Evolutionary conservation across 139 green algal genomes (phyloP).

Genomic region (Chlamydomonas sp.): DNA sequence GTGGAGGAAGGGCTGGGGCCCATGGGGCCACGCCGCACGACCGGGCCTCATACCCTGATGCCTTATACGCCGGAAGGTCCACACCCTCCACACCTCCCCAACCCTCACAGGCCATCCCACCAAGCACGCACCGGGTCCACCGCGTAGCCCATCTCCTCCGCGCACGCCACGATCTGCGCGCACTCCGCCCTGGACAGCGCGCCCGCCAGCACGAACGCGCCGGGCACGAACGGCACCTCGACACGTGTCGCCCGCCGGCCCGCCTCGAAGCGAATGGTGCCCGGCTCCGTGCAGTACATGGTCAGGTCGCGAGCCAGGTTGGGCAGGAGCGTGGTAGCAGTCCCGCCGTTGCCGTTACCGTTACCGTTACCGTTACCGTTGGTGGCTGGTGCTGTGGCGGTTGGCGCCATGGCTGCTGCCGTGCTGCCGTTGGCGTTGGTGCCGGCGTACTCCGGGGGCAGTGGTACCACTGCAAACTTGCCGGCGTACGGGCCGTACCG

Average conservation of each 20-base stretch:
- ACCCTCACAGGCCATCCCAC: no score
- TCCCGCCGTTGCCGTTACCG: background rate
- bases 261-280: conserved; percentile 17
- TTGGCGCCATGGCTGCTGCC: background rate
- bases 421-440: conserved; percentile 29
- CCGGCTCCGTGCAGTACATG: conserved; percentile 31
- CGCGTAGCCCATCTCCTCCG: conserved; percentile 42
- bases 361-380: background rate
- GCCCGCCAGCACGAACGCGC: conserved; percentile 44
- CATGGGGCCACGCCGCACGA: no score
- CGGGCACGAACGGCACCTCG: conserved; percentile 42
- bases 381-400: background rate
- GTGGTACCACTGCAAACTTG: conserved; percentile 16
- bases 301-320: conserved; percentile 20
- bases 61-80: no score
- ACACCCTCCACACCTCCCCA: no score
- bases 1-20: no score
- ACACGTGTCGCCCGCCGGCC: conserved; percentile 9
- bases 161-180: conserved; percentile 39
- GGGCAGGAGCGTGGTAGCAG: background rate
- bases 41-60: no score
- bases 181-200: conserved; percentile 35
- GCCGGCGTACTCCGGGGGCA: conserved; percentile 30
- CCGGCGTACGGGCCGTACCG: background rate
- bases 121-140: background rate